These are phyloP conservation scores for Myxozyma neotropica DNA, from an alignment of 805 yeast species.

Conservation along the genomic window DNA sequence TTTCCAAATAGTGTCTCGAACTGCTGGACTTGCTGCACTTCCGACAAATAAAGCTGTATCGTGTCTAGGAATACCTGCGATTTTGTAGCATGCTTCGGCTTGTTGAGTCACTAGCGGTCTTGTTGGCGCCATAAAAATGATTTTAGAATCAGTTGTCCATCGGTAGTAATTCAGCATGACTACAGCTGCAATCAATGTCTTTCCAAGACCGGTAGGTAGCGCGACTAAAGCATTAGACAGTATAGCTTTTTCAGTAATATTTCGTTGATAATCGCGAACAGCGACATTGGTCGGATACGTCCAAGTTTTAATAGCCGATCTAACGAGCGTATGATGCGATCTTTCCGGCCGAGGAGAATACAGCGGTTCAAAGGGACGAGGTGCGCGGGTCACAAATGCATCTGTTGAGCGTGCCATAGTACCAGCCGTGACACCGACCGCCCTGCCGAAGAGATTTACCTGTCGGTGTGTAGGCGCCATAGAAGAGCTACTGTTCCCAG, in stretches of 20 bases:
- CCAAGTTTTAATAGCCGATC: constrained; percentile 50
- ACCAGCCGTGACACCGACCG: constrained; percentile 5
- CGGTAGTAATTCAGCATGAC: constrained; percentile 86
- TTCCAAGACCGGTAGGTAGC: constrained; percentile 96
- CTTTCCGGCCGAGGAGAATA: constrained; percentile 14
- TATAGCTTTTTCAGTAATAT: constrained; percentile 72
- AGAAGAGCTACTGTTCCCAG: background rate
- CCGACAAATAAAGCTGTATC: constrained; percentile 79
- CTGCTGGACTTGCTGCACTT: constrained; percentile 50
- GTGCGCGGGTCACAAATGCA: constrained; percentile 1
- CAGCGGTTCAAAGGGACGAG: constrained; percentile 7
- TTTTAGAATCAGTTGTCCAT: constrained; percentile 80
- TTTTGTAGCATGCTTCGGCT: constrained; percentile 84
- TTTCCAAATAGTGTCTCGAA: constrained; percentile 78
- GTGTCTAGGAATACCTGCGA: constrained; percentile 76
- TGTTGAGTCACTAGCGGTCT: constrained; percentile 96
- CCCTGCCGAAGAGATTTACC: constrained; percentile 15
- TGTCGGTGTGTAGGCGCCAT: background rate
- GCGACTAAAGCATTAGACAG: constrained; percentile 80
- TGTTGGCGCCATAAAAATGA: constrained; percentile 96
- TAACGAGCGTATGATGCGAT: constrained; percentile 49
- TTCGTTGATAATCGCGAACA: constrained; percentile 83
- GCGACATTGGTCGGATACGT: constrained; percentile 85
- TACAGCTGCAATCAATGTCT: constrained; percentile 92
- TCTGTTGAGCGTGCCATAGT: background rate